Percentiles rank a stretch among this genome's conserved stretches.
Evolutionary conservation across 2,329 filamentous ascomycete species (phyloP).

Genomic region (Colletotrichum sp.): DNA sequence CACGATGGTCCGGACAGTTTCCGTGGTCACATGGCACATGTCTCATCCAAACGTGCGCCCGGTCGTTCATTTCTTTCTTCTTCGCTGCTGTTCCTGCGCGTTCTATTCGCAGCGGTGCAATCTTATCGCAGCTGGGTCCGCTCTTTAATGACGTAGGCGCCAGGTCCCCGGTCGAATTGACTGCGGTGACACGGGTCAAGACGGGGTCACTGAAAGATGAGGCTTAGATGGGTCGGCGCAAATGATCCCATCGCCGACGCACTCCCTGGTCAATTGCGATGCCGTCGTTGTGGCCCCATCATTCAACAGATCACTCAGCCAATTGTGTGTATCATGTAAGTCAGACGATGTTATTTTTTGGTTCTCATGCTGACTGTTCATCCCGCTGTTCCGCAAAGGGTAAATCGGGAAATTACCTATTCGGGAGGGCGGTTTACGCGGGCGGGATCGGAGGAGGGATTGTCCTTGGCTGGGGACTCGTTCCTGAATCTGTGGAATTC

Average conservation of each 20-base stretch:
- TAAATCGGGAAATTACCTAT: conserved; percentile 2
- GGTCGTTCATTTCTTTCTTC: neutral
- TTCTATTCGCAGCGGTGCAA: neutral
- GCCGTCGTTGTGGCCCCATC: neutral
- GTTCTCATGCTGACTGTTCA: neutral
- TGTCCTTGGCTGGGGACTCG: neutral
- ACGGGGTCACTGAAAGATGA: neutral
- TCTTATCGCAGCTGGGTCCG: neutral
- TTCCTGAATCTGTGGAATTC: neutral
- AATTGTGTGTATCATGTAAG: neutral
- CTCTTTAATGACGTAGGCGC: neutral
- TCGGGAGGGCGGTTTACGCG: neutral
- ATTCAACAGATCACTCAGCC: neutral
- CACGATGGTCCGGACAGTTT: neutral
- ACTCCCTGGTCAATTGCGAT: neutral
- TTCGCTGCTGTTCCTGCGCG: neutral
- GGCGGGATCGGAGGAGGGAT: conserved; percentile 6
- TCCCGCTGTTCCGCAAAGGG: neutral
- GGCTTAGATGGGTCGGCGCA: neutral
- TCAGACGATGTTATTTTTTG: neutral
- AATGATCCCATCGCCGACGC: neutral
- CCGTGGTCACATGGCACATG: neutral
- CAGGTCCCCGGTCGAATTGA: neutral
- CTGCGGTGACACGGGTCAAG: neutral
- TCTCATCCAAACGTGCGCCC: neutral